Evolutionary conservation across 192 early-diverging fungal genomes (phyloP).

Genomic region (Endogone sp.): DNA sequence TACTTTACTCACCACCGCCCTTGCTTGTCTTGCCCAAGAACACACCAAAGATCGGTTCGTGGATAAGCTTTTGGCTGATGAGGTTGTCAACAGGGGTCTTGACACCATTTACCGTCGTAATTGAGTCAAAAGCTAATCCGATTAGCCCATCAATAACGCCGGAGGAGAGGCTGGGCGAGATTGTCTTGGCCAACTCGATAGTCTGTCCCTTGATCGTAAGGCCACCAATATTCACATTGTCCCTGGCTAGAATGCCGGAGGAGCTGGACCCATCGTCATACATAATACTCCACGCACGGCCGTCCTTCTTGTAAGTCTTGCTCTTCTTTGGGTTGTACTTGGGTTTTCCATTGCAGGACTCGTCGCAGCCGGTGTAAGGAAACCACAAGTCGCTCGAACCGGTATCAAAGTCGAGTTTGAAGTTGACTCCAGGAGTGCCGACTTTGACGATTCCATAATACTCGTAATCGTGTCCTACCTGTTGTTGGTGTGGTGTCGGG

Average conservation of each 20-base stretch:
- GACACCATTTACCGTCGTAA: conserved; percentile 35
- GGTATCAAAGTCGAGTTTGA: conserved; percentile 68
- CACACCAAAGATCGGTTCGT: conserved; percentile 55
- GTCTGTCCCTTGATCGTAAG: conserved; percentile 54
- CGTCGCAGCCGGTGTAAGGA: conserved; percentile 25
- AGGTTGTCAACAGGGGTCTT: conserved; percentile 56
- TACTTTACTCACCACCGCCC: conserved; percentile 24
- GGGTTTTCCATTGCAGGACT: conserved; percentile 23
- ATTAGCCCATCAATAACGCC: conserved; percentile 62
- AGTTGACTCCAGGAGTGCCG: conserved; percentile 62
- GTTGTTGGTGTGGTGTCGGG: not conserved
- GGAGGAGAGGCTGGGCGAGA: conserved; percentile 48
- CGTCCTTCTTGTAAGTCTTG: conserved; percentile 45
- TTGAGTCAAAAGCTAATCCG: conserved; percentile 55
- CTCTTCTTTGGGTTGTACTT: conserved; percentile 47
- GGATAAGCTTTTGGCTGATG: conserved; percentile 40
- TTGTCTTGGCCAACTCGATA: conserved; percentile 57
- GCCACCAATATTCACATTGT: conserved; percentile 59
- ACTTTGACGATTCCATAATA: conserved; percentile 38
- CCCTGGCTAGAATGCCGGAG: conserved; percentile 35
- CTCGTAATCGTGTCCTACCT: conserved; percentile 9
- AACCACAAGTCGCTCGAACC: conserved; percentile 70
- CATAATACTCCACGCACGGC: conserved; percentile 43
- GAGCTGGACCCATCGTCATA: conserved; percentile 51
- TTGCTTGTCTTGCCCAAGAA: conserved; percentile 40